Evolutionary conservation across 345 rosid genomes (phyloP), one percentile per base, ranked within the genome.

Genomic region (Zanthoxylum bungeanum): DNA sequence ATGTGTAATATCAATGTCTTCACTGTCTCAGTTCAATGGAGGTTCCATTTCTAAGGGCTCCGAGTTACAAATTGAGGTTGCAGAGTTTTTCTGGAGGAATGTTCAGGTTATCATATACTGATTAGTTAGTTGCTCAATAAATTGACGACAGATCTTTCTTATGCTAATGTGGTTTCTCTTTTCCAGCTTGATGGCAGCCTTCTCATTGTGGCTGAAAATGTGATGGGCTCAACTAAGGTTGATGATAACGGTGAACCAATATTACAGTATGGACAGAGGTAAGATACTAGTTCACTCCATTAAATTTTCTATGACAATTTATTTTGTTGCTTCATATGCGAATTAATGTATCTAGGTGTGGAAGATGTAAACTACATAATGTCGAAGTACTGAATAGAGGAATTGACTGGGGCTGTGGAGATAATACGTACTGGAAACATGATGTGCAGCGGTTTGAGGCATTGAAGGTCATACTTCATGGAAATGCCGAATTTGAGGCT

Each of bases 401-500:
- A 75, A 87, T 94, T 64, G 84, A 94, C 74, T 90, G 97, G 98
- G 85, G 82, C 61, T 85, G 61, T 67, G 78, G 63, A 68, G 85
- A 86, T 72, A 92, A 92, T 73, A 80, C 87, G 68, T 94, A 85
- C 83, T 94, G 98, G 98, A 88, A 90, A 83, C 93, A 88, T 78
- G 85, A 86, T 68, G 88, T 94, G 61, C 76, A 73, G 60, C 82
- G 93, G 75, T 72, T 83, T 55, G 97, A 87, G 77, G 82, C 87
- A 51, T 73, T 87, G 71, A 92, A 86, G 77, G 75, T 94, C 74
- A 83, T 85, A 56, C 80, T 94, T 60, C 92, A 90, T 53, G 98
- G 98, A 69, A 92, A 90, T 81, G 92, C 97, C 39, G 98, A 94
- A 80, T 87, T 94, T 69, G 97, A 92, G 87, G 98, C 97, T 53